A percentile compares a stretch with the other conserved stretches of the same genome.
These are phyloP conservation scores for Starmera caribaea DNA, from an alignment of 805 yeast genomes.

Conservation along the genomic window DNA sequence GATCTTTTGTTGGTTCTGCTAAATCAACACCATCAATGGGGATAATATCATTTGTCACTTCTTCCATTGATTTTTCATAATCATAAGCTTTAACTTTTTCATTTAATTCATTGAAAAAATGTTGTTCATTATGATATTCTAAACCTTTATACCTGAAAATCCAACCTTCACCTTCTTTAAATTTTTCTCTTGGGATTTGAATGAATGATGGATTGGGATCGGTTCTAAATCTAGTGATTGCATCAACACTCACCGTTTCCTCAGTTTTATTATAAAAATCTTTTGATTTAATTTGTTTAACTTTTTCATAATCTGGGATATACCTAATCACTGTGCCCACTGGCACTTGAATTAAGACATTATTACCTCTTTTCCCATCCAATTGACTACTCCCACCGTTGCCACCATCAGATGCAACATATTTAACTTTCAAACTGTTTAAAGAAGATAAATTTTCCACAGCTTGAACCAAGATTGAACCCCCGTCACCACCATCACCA, in stretches of 20 bases:
- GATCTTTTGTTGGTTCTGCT: conserved; percentile 47
- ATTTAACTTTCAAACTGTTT: conserved; percentile 56
- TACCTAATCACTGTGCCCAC: conserved; percentile 83
- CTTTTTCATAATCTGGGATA: conserved; percentile 63
- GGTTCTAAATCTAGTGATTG: conserved; percentile 21
- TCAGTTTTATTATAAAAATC: conserved; percentile 10
- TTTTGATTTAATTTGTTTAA: conserved; percentile 16
- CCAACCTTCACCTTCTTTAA: conserved; percentile 79
- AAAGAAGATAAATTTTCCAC: conserved; percentile 61
- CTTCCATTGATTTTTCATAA: conserved; percentile 43
- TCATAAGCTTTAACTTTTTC: conserved; percentile 61
- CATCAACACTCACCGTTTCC: conserved; percentile 16
- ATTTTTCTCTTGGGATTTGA: conserved; percentile 57
- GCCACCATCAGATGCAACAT: conserved; percentile 64
- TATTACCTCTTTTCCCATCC: conserved; percentile 81
- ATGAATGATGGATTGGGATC: conserved; percentile 30
- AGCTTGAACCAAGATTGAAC: conserved; percentile 77
- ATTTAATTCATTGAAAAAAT: conserved; percentile 57
- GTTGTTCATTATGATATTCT: conserved; percentile 54
- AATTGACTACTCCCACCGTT: conserved; percentile 68
- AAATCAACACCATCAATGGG: conserved; percentile 81
- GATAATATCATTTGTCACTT: conserved; percentile 53
- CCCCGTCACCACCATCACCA: conserved; percentile 98
- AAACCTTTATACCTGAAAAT: conserved; percentile 64
- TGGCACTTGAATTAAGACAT: conserved; percentile 76